Percentiles rank a stretch among this genome's conserved stretches.
Evolutionary conservation across 768 basidiomycete species (phyloP).

Genomic region (Cystofilobasidium capitatum): DNA sequence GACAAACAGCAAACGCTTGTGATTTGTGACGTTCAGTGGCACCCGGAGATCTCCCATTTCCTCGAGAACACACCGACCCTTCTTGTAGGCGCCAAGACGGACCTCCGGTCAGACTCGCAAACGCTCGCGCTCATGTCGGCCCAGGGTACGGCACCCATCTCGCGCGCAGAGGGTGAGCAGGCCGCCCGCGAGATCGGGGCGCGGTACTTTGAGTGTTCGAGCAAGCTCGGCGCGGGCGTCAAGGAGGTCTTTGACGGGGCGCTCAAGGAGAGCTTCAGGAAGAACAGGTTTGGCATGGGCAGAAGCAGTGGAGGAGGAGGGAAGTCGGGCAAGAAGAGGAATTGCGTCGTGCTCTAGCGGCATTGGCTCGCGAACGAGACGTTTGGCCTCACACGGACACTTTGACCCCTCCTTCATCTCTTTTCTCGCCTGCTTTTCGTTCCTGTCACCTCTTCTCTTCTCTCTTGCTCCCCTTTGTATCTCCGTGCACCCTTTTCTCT

Average conservation of each 20-base stretch:
- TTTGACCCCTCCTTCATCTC: too few relatives aligned
- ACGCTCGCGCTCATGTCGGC: slow-evolving; percentile 51
- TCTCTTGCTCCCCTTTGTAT: too few relatives aligned
- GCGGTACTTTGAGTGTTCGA: slow-evolving; percentile 80
- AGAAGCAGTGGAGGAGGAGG: slow-evolving; percentile 7
- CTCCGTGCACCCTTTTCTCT: too few relatives aligned
- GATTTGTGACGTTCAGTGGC: slow-evolving; percentile 40
- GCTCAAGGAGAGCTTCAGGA: slow-evolving; percentile 73
- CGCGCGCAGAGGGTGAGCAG: slow-evolving; percentile 66
- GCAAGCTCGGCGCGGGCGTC: slow-evolving; percentile 81
- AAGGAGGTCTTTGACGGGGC: slow-evolving; percentile 86
- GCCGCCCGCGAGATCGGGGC: slow-evolving; percentile 91
- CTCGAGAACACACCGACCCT: slow-evolving; percentile 38
- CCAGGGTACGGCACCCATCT: slow-evolving; percentile 63
- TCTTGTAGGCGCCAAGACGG: slow-evolving; percentile 39
- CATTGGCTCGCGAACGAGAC: too few relatives aligned
- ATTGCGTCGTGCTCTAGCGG: slow-evolving; percentile 55
- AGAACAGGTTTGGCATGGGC: slow-evolving; percentile 11
- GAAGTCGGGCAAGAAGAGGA: slow-evolving; percentile 41
- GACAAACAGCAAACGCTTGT: background rate
- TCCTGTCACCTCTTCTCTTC: too few relatives aligned
- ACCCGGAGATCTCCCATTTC: slow-evolving; percentile 41
- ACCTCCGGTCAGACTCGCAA: slow-evolving; percentile 37
- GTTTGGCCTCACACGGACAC: too few relatives aligned
- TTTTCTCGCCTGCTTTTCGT: too few relatives aligned